Base-by-base conservation (phyloP, 495 filamentous ascomycete species). In the Thozetella sp. region DNA sequence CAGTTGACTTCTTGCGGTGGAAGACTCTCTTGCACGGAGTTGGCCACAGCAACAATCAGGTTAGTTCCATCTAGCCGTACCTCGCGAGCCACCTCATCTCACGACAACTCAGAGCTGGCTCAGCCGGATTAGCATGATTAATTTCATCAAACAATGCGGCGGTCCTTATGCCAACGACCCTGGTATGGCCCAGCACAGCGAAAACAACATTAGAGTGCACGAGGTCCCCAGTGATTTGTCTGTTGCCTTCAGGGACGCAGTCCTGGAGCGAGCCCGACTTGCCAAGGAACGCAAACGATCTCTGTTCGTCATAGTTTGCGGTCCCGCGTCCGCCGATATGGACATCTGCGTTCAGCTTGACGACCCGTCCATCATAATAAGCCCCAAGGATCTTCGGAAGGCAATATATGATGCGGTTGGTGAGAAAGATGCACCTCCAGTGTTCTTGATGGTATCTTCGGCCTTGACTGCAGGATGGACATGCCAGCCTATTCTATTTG, bases 1-100 rank as follows among this genome's bases (percentile, higher is more conserved):
- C 72, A 3, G 54, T 63, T 25, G 74, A 78, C 56, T 77, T 76
- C 52, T 40, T 78, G 10, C 61, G 58, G 0, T 78, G 68, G 60
- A 74, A 73, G 63, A 50, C 62, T 12, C 67, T 72, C 9, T 66
- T 76, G 53, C 34, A 67, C n/a, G 54, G 57, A 3, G 63, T 72
- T 34, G 65, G 65, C 17, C n/a, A 60, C 1, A 54, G 22, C 2
- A 11, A 15, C 3, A 23, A 27, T 3, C 65, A 70, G 59, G 68
- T 66, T 11, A 24, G 63, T 61, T 27, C 13, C n/a, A n/a, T n/a
- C n/a, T n/a, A n/a, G n/a, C n/a, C n/a, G n/a, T n/a, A n/a, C n/a
- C n/a, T n/a, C n/a, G n/a, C n/a, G n/a, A n/a, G n/a, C n/a, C n/a
- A n/a, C n/a, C n/a, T n/a, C 11, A 51, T 54, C 3, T 40, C 11